phyloP scores from a whole-genome alignment of 352 stramenopile species.

The Blastocystis sp. region DNA sequence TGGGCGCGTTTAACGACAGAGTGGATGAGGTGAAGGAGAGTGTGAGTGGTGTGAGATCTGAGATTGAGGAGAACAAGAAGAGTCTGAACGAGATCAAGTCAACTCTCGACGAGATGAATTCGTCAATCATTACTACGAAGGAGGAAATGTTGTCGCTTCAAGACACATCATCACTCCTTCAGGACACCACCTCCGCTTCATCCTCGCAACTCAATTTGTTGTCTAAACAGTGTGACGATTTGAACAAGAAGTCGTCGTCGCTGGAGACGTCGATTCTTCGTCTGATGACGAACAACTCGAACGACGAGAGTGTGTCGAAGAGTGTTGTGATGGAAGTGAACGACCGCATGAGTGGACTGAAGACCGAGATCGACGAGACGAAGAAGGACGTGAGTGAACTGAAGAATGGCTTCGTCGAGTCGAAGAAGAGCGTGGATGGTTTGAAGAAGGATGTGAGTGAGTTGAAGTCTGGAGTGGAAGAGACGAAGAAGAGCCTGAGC shows the following conservation, averaged over 20 bases:
- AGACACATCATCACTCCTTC: background rate
- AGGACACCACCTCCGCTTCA: background rate
- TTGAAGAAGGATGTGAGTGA: background rate
- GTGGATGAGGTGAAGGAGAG: background rate
- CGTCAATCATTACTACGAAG: background rate
- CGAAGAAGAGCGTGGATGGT: background rate
- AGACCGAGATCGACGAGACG: background rate
- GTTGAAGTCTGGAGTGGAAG: background rate
- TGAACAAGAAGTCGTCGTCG: background rate
- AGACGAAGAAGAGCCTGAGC: conserved; percentile 1
- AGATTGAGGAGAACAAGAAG: background rate
- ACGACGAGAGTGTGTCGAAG: background rate
- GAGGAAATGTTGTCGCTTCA: background rate
- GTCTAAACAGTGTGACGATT: background rate
- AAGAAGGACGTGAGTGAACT: background rate
- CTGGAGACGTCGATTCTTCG: background rate
- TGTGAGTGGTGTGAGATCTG: background rate
- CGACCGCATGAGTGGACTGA: background rate
- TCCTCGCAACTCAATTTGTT: background rate
- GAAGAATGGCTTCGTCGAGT: background rate
- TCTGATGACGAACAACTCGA: background rate
- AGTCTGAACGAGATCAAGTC: background rate
- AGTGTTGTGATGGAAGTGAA: background rate
- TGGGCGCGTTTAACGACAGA: background rate
- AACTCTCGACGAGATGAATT: background rate